Base-by-base conservation (phyloP, 192 early-diverging fungal species). In the Backusella macrospora region DNA sequence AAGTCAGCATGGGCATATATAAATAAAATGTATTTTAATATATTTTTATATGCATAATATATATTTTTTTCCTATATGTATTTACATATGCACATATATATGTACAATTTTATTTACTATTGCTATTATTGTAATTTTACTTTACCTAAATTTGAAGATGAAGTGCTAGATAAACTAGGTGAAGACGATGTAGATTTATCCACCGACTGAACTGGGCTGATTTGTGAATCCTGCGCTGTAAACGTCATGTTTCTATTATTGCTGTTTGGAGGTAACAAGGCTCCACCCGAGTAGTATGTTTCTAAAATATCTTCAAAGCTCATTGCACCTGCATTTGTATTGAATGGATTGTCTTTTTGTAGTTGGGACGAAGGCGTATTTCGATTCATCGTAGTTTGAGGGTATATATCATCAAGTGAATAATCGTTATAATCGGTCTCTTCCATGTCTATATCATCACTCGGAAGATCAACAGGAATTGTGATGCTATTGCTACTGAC, bases 391-490 rank as follows among this genome's bases (percentile, higher is more conserved):
- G 37, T 39, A 39, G 63, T 2, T 40, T 34, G 63, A n/a, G 63
- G 63, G 15, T 34, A 40, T 65, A 40, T 65, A 13, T 7, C 38
- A 12, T 34, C 9, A 40, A 39, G 37, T 34, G 29, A 65, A 40
- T 39, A 40, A 21, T 65, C 16, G 37, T 16, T 34, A 40, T 65
- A 65, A 9, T 66, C 65, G 6, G 38, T 66, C n/a, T 44, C 65
- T 66, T 48, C 46, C 67, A 69, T 69, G 16, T 69, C 67, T 34
- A 45, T 59, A 26, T 59, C 52, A 26, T 59, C 52, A 59, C 26
- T 59, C 52, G 21, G 52, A 59, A 59, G 43, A 69, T 69, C 67
- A 21, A 45, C 67, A 69, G 67, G 67, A 69, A 69, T 69, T 47
- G 67, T 69, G n/a, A 69, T 69, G 15, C 67, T 69, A 18, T 40